Evolutionary conservation across 495 filamentous ascomycete genomes (phyloP), one percentile per base, ranked within the genome.

Genomic region (Aspergillus haitiensis): DNA sequence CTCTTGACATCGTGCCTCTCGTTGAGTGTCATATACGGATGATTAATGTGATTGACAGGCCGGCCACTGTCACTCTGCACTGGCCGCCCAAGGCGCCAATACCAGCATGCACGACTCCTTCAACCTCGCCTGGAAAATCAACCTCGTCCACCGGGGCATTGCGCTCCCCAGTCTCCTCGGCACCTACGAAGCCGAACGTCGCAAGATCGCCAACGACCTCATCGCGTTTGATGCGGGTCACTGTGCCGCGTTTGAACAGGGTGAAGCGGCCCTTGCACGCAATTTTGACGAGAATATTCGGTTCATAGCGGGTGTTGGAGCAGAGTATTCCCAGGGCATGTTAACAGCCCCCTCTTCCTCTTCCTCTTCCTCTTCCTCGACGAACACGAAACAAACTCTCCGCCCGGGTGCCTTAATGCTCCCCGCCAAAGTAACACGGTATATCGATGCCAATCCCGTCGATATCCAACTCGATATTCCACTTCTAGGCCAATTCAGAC

Each of bases 51-150:
- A 40, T 18, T 58, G 6, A 34, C 21, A 75, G 72, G 70, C 82
- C 13, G 78, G 75, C 6, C 91, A 95, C 73, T 92, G 89, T 11
- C 91, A 93, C 70, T 87, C 83, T 16, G 89, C 91, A n/a, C 90
- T 92, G 66, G 89, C 89, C n/a, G 91, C 88, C 3, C 90, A 93
- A 76, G 91, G 91, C 37, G 90, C 92, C 82, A 95, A 95, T 66
- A 88, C 89, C 10, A 88, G 87, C 15, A 91, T 95, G 79, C 82
- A 92, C 46, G 91, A 95, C 63, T 84, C 84, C 33, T 84, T 85
- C 64, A 93, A 94, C 67, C 78, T 95, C 0, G 89, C 85, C 8
- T 95, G 91, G 91, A 94, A 93, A 72, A 79, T 95, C 47, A 87
- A 88, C 55, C 79, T 85, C 11, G 86, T 90, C 6, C 76, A 86